Evolutionary conservation across 257 asterid genomes (phyloP).

Genomic region (Verbascum thapsus): DNA sequence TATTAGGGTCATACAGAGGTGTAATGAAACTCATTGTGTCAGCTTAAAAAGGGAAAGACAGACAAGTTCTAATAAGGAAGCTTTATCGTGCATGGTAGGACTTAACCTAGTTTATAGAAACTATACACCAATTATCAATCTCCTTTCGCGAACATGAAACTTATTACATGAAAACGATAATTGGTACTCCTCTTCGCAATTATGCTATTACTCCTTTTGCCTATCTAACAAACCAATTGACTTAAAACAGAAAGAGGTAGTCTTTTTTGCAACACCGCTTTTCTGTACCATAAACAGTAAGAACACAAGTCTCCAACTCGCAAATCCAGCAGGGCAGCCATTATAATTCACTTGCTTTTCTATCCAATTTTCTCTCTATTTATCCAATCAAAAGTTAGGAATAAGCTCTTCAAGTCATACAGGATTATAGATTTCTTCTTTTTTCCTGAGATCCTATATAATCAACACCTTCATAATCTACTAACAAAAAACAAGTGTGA

Average conservation of each 20-base stretch:
- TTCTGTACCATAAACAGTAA: slow-evolving; percentile 9
- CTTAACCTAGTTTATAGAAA: slow-evolving; percentile 14
- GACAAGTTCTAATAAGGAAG: neutral
- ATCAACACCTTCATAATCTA: slow-evolving; percentile 20
- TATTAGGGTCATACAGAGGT: slow-evolving; percentile 2
- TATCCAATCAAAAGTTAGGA: slow-evolving; percentile 8
- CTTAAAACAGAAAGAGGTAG: neutral
- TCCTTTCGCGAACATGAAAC: slow-evolving; percentile 7
- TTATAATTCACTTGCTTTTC: neutral
- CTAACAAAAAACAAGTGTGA: neutral
- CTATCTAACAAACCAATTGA: slow-evolving; percentile 6
- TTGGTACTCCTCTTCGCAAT: neutral
- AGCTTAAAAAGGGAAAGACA: slow-evolving; percentile 8
- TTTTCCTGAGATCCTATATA: slow-evolving; percentile 11
- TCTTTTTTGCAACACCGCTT: slow-evolving; percentile 3
- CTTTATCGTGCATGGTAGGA: slow-evolving; percentile 4
- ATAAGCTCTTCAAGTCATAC: slow-evolving; percentile 24
- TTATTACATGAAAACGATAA: neutral
- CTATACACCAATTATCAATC: neutral
- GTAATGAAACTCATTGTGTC: neutral
- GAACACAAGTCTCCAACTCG: slow-evolving; percentile 17
- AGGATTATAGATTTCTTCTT: slow-evolving; percentile 9
- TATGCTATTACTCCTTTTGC: slow-evolving; percentile 5
- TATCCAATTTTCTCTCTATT: slow-evolving; percentile 1
- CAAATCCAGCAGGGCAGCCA: slow-evolving; percentile 8